phyloP scores from a whole-genome alignment of 164 flowering plant species.

The Cinnamomum micranthum region DNA sequence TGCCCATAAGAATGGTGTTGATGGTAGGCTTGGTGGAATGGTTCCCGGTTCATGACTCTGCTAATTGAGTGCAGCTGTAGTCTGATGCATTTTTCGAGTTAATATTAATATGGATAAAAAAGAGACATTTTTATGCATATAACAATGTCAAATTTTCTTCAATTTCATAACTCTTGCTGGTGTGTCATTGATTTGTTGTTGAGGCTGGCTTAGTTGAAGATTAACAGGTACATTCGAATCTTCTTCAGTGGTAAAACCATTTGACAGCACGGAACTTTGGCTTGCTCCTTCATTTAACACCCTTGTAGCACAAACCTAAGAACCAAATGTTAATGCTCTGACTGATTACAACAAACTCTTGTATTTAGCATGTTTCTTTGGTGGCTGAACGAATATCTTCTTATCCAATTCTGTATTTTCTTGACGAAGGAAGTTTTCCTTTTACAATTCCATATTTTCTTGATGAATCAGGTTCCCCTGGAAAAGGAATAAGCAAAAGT shows the following conservation, averaged over 20 bases:
- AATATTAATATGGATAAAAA: background rate
- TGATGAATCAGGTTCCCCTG: conserved; percentile 76
- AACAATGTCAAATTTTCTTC: conserved; percentile 35
- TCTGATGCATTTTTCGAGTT: conserved; percentile 13
- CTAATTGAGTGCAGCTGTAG: conserved; percentile 21
- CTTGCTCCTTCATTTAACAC: conserved; percentile 44
- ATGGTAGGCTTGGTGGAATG: background rate
- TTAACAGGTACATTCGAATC: conserved; percentile 41
- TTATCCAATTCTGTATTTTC: conserved; percentile 54
- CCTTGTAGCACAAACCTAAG: conserved; percentile 60
- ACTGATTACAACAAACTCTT: background rate
- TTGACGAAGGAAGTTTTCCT: conserved; percentile 57
- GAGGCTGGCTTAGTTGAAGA: conserved; percentile 80
- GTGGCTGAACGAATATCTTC: conserved; percentile 35
- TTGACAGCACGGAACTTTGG: conserved; percentile 22
- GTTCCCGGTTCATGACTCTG: conserved; percentile 13
- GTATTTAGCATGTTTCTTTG: conserved; percentile 4
- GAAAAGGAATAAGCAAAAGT: conserved; percentile 14
- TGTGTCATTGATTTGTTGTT: conserved; percentile 42
- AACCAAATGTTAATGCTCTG: conserved; percentile 11
- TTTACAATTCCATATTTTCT: conserved; percentile 74
- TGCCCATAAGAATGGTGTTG: conserved; percentile 6
- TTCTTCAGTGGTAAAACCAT: conserved; percentile 36
- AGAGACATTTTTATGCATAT: background rate
- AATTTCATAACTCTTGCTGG: conserved; percentile 38